A percentile compares a stretch with the other conserved stretches of the same genome.
phyloP scores from a whole-genome alignment of 2,329 filamentous ascomycete species.

The Penicillium sp. region DNA sequence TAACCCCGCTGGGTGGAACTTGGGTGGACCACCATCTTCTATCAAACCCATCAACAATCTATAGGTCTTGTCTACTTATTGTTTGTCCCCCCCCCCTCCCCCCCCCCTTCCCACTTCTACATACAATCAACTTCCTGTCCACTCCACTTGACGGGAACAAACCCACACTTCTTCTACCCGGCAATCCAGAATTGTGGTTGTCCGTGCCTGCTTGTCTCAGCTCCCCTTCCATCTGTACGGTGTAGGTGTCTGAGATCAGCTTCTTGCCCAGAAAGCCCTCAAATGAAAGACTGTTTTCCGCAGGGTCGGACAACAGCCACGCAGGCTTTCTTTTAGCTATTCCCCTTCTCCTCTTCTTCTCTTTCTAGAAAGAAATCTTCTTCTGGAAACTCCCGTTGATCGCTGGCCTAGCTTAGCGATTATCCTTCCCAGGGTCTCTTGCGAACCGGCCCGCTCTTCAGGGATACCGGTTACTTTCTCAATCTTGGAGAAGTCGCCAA shows the following conservation, averaged over 20 bases:
- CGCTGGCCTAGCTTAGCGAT: conserved; percentile 11
- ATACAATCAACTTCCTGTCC: conserved; percentile 10
- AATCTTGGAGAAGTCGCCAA: conserved; percentile 5
- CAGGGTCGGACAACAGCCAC: conserved; percentile 22
- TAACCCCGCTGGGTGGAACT: conserved; percentile 10
- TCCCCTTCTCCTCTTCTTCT: conserved; percentile 32
- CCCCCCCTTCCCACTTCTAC: conserved; percentile 15
- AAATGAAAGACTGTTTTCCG: conserved; percentile 18
- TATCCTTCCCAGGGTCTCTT: conserved; percentile 7
- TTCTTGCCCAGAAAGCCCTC: conserved; percentile 11
- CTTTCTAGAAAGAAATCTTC: conserved; percentile 27
- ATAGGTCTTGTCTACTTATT: conserved; percentile 1
- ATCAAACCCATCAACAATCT: background rate
- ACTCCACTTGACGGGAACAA: conserved; percentile 4
- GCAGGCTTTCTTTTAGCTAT: conserved; percentile 22
- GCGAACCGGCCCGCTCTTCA: conserved; percentile 11
- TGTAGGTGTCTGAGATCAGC: conserved; percentile 29
- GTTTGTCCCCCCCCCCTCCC: background rate
- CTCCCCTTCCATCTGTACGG: conserved; percentile 21
- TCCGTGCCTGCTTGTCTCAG: conserved; percentile 28
- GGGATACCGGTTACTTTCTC: conserved; percentile 12
- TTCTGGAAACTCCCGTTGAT: conserved; percentile 17
- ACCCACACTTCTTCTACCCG: conserved; percentile 7
- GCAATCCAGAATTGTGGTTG: conserved; percentile 23
- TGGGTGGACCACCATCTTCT: conserved; percentile 3